Percentiles rank a stretch among this genome's conserved stretches.
Evolutionary conservation across 2,329 filamentous ascomycete species (phyloP).

Genomic region (Alternaria tenuissima): DNA sequence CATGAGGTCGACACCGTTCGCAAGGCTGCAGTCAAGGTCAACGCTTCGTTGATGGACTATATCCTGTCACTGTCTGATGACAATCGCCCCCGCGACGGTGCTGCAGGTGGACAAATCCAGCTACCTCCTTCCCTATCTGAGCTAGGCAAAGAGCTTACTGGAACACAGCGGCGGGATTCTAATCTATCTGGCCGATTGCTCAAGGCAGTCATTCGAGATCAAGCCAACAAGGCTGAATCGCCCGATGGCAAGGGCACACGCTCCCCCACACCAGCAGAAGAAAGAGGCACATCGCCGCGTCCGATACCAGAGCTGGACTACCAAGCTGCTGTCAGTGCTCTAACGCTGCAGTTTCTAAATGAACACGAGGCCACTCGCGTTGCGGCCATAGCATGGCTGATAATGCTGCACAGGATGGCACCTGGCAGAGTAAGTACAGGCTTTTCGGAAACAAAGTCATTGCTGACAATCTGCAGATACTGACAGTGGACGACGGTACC

Average conservation of each 20-base stretch:
- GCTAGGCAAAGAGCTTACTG: conserved; percentile 54
- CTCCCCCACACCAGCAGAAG: conserved; percentile 56
- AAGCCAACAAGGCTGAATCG: conserved; percentile 38
- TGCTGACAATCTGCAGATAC: conserved; percentile 49
- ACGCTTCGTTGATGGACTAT: conserved; percentile 90
- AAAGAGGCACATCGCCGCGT: conserved; percentile 54
- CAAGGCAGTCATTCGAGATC: conserved; percentile 47
- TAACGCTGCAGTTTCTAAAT: conserved; percentile 93
- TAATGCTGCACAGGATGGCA: conserved; percentile 96
- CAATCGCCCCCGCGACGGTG: conserved; percentile 52
- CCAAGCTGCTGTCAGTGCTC: conserved; percentile 88
- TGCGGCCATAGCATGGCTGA: conserved; percentile 92
- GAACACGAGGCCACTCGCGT: conserved; percentile 96
- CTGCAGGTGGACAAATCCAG: conserved; percentile 54
- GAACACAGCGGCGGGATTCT: conserved; percentile 49
- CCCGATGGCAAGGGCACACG: conserved; percentile 40
- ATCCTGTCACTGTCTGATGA: conserved; percentile 86
- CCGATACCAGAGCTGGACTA: conserved; percentile 83
- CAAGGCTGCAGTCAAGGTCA: conserved; percentile 86
- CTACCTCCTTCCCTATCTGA: conserved; percentile 51
- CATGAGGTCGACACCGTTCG: conserved; percentile 90
- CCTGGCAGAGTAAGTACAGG: conserved; percentile 74
- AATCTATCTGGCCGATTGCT: conserved; percentile 47
- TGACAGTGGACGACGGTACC: conserved; percentile 96
- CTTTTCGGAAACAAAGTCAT: background rate